phyloP scores from a whole-genome alignment of 257 asterid species.

The Parsonsia alboflavescens region DNA sequence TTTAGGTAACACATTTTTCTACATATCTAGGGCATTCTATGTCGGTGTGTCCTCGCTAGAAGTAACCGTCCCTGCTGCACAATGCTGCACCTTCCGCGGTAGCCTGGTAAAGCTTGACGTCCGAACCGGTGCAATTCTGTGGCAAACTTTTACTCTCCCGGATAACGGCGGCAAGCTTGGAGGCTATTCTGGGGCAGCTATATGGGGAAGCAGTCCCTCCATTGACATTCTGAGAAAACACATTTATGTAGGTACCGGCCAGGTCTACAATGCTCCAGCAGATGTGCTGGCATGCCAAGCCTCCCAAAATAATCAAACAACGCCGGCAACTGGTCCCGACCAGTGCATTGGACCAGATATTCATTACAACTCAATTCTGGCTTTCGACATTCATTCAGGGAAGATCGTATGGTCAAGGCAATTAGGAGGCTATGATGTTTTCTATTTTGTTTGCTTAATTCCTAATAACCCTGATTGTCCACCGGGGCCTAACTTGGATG shows the following conservation, averaged over 20 bases:
- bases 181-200: constrained; percentile 57
- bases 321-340: constrained; percentile 27
- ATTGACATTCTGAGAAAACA: constrained; percentile 39
- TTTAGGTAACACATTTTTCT: too few species aligned
- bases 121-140: constrained; percentile 43
- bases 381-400: constrained; percentile 47
- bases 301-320: too few species aligned
- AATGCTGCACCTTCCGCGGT: constrained; percentile 71
- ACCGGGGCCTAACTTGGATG: constrained; percentile 68
- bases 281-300: constrained; percentile 44
- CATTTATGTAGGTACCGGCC: constrained; percentile 57
- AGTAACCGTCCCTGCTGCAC: constrained; percentile 31
- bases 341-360: constrained; percentile 52
- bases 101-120: constrained; percentile 59
- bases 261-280: constrained; percentile 56
- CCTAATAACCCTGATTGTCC: constrained; percentile 71
- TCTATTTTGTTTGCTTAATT: constrained; percentile 46
- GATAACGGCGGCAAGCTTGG: constrained; percentile 56
- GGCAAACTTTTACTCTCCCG: constrained; percentile 74
- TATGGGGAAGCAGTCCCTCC: constrained; percentile 87
- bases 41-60: constrained; percentile 78
- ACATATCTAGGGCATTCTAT: constrained; percentile 29
- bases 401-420: constrained; percentile 45
- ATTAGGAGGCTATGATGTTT: constrained; percentile 66
- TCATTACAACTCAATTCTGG: constrained; percentile 54